A percentile compares a stretch with the other conserved stretches of the same genome.
These are phyloP conservation scores for Strobilomyces confusus DNA, from an alignment of 768 basidiomycete genomes.

Conservation along the genomic window DNA sequence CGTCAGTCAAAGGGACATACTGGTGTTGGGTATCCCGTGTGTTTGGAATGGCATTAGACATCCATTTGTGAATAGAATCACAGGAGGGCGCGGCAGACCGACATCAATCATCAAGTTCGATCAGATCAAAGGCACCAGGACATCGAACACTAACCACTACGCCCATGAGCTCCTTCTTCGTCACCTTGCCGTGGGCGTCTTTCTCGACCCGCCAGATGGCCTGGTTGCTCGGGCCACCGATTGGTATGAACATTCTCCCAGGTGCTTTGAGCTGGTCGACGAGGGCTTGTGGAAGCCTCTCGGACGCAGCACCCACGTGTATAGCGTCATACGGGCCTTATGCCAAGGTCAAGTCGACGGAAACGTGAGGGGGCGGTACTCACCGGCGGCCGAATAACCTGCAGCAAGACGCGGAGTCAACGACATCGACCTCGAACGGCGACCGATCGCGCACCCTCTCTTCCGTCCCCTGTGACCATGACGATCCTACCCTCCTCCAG, in stretches of 20 bases:
- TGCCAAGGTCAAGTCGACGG: neutral
- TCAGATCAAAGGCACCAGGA: slow-evolving; percentile 5
- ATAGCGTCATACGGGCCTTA: slow-evolving; percentile 78
- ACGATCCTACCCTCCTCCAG: slow-evolving; percentile 54
- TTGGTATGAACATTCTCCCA: slow-evolving; percentile 90
- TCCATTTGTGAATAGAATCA: neutral
- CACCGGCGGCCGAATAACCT: slow-evolving; percentile 38
- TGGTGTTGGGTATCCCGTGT: slow-evolving; percentile 16
- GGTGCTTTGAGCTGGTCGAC: slow-evolving; percentile 74
- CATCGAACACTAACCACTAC: slow-evolving; percentile 57
- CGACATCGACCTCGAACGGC: neutral
- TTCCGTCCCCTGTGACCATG: slow-evolving; percentile 75
- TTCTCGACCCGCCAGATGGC: slow-evolving; percentile 80
- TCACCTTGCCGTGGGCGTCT: slow-evolving; percentile 61
- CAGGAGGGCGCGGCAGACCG: neutral
- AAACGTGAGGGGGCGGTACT: slow-evolving; percentile 1
- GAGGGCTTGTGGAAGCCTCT: slow-evolving; percentile 62
- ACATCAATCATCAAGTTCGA: slow-evolving; percentile 12
- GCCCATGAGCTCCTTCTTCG: slow-evolving; percentile 63
- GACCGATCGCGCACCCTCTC: slow-evolving; percentile 48
- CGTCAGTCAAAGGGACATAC: slow-evolving; percentile 73
- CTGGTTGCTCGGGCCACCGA: slow-evolving; percentile 62
- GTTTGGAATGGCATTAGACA: neutral
- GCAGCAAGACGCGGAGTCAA: neutral
- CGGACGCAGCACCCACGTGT: slow-evolving; percentile 93